Percentiles rank a stretch among this genome's conserved stretches.
Evolutionary conservation across 495 filamentous ascomycete genomes (phyloP).

Genomic region (Aspergillus cristatus): DNA sequence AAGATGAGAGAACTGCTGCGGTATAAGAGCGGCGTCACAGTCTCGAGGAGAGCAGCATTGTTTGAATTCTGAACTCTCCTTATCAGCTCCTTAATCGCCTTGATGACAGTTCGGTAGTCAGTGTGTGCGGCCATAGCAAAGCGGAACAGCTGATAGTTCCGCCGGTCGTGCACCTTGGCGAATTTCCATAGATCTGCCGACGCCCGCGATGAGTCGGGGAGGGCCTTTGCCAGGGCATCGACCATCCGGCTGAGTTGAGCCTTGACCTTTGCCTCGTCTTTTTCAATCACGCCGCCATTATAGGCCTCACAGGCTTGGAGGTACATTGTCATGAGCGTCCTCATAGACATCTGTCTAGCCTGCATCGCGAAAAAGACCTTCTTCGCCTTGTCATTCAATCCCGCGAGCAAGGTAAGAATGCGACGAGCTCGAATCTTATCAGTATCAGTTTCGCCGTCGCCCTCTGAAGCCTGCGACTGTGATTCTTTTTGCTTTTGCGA

Average conservation of each 20-base stretch:
- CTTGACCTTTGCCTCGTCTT: constrained; percentile 58
- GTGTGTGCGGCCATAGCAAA: constrained; percentile 79
- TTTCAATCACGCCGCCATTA: constrained; percentile 76
- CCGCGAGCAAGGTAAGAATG: constrained; percentile 68
- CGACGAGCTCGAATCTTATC: constrained; percentile 82
- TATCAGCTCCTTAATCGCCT: constrained; percentile 80
- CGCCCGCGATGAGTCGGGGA: constrained; percentile 62
- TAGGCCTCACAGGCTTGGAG: constrained; percentile 74
- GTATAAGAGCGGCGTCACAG: constrained; percentile 74
- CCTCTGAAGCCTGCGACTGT: constrained; percentile 32
- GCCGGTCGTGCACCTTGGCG: constrained; percentile 82
- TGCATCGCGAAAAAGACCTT: constrained; percentile 87
- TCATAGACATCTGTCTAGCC: constrained; percentile 58
- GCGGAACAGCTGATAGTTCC: constrained; percentile 79
- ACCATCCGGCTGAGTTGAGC: constrained; percentile 56
- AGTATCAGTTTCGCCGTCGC: constrained; percentile 50
- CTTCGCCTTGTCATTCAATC: constrained; percentile 68
- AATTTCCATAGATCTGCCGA: constrained; percentile 76
- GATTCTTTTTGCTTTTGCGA: constrained; percentile 50
- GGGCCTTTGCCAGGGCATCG: constrained; percentile 57
- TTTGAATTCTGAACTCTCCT: constrained; percentile 67
- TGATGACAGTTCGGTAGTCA: constrained; percentile 83
- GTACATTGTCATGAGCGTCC: constrained; percentile 60
- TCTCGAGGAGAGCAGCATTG: constrained; percentile 57
- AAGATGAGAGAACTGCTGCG: constrained; percentile 75